Conservation (phyloP, 345 rosid species). For the Sisymbrium altissimum region DNA sequence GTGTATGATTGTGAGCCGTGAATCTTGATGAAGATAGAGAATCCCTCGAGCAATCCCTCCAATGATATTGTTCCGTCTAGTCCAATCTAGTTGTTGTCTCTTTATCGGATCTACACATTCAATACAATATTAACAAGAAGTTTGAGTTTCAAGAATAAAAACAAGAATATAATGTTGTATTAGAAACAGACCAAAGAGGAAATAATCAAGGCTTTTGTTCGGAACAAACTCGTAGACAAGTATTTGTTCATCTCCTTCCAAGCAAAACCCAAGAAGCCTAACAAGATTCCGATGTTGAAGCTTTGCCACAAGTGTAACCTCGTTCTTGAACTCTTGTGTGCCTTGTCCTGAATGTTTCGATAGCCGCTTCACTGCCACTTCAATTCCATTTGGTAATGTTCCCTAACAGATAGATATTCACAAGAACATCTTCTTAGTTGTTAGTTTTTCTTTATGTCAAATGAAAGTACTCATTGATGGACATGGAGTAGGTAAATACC, state of each 20-base stretch:
- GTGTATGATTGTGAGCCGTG: constrained; percentile 21
- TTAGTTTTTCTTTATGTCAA: not conserved
- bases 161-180: not conserved
- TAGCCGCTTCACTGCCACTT: constrained; percentile 44
- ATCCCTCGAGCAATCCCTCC: constrained; percentile 20
- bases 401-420: not conserved
- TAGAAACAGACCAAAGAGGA: constrained; percentile 34
- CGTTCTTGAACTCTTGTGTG: constrained; percentile 40
- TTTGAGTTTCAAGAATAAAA: not conserved
- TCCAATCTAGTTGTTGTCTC: constrained; percentile 6
- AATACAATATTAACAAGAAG: not conserved
- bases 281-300: constrained; percentile 51
- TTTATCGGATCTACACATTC: not conserved
- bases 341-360: constrained; percentile 41
- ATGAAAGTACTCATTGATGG: not conserved
- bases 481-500: not conserved
- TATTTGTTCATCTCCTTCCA: constrained; percentile 37
- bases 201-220: constrained; percentile 37
- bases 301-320: constrained; percentile 38
- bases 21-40: constrained; percentile 29
- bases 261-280: constrained; percentile 35
- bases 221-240: constrained; percentile 43
- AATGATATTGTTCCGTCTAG: constrained; percentile 11
- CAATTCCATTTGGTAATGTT: constrained; percentile 20
- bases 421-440: not conserved